phyloP scores from a whole-genome alignment of 129 eudicot genomes.

The Artemisia annua region DNA sequence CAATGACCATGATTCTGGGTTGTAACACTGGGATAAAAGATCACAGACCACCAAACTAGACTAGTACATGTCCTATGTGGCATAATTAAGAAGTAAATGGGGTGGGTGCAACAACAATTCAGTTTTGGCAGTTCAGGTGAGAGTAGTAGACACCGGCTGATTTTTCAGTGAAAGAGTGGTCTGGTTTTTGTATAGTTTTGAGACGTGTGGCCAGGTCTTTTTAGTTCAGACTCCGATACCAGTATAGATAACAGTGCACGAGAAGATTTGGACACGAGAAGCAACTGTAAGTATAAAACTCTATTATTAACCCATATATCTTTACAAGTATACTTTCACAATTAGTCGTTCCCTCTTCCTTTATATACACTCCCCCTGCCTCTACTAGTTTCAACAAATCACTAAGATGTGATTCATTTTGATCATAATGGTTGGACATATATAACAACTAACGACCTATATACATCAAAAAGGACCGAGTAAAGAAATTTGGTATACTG shows the following conservation, averaged over 20 bases:
- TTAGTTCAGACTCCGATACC: not conserved
- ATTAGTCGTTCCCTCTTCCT: conserved; percentile 3
- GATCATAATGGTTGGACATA: conserved; percentile 17
- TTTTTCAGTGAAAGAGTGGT: too few species aligned
- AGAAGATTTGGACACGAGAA: not conserved
- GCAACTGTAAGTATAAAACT: not conserved
- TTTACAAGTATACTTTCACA: conserved; percentile 25
- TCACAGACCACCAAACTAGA: too few species aligned
- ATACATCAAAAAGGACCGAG: conserved; percentile 21
- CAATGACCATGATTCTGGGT: too few species aligned
- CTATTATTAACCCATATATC: conserved; percentile 15
- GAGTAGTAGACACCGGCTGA: too few species aligned
- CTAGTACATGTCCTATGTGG: too few species aligned
- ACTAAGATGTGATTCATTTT: conserved; percentile 20
- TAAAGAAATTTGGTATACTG: conserved; percentile 41
- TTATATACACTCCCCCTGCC: conserved; percentile 30
- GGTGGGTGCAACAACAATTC: too few species aligned
- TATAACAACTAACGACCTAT: conserved; percentile 16
- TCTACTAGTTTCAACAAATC: conserved; percentile 29
- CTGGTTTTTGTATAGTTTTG: too few species aligned
- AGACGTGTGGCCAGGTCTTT: too few species aligned
- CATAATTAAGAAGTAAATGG: too few species aligned
- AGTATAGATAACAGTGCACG: too few species aligned
- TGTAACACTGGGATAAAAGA: too few species aligned
- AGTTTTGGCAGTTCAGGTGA: too few species aligned